Conservation (phyloP, 768 basidiomycete genomes). For the Gymnopilus junonius region DNA sequence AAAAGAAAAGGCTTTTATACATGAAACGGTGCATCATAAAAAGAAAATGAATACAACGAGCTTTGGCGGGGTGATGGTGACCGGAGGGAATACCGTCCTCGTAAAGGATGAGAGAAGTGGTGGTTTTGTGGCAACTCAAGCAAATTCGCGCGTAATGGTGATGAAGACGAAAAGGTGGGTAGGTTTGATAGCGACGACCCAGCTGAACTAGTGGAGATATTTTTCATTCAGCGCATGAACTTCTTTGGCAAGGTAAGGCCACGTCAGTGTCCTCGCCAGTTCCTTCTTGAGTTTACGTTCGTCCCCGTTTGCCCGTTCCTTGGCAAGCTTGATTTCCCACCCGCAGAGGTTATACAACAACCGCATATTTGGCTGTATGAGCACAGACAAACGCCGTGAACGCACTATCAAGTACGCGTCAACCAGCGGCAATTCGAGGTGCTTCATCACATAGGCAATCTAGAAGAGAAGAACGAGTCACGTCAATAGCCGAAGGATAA, state of each 20-base stretch:
- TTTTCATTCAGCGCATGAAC: slow-evolving; percentile 88
- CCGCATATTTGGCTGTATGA: slow-evolving; percentile 97
- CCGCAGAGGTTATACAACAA: slow-evolving; percentile 92
- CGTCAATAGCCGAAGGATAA: neutral
- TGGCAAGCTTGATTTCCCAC: slow-evolving; percentile 94
- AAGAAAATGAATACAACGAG: neutral
- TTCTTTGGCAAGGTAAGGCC: slow-evolving; percentile 86
- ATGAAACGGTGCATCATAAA: neutral
- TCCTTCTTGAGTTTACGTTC: slow-evolving; percentile 56
- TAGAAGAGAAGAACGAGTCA: slow-evolving; percentile 26
- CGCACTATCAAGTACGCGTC: slow-evolving; percentile 95
- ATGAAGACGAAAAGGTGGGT: neutral
- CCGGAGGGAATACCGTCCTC: neutral
- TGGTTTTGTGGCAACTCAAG: neutral
- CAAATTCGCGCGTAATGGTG: neutral
- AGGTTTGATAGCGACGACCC: neutral
- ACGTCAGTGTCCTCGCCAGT: slow-evolving; percentile 71
- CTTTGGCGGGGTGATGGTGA: neutral
- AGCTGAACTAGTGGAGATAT: slow-evolving; percentile 51
- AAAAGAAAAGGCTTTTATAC: neutral
- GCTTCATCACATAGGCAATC: slow-evolving; percentile 98
- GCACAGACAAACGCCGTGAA: slow-evolving; percentile 84
- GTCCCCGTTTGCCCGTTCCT: slow-evolving; percentile 62
- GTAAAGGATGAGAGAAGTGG: neutral
- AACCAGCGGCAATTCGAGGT: slow-evolving; percentile 81